Conservation (phyloP, 192 early-diverging fungal genomes). For the Ambispora gerdemannii region DNA sequence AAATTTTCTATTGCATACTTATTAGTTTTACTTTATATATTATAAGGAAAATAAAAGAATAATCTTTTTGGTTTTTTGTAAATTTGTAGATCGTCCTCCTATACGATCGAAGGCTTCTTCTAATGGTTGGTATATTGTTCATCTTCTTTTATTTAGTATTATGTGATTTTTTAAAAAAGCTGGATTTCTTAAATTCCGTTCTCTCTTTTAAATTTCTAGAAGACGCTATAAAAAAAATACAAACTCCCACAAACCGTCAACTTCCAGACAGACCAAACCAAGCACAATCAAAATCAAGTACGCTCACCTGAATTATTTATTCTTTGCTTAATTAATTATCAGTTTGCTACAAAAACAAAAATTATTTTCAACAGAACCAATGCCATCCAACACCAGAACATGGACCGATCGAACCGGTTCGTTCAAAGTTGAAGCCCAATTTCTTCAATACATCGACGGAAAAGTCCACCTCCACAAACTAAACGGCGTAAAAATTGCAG, state of each 20-base stretch:
- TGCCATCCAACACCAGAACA: conserved; percentile 67
- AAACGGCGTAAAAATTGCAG: conserved; percentile 92
- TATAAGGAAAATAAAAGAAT: no score
- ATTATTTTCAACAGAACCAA: conserved; percentile 37
- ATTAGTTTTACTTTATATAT: no score
- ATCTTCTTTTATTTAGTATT: no score
- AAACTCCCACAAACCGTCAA: conserved; percentile 27
- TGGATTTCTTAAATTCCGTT: not conserved
- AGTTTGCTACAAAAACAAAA: conserved; percentile 31
- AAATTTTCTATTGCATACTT: no score
- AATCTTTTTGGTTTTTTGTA: not conserved
- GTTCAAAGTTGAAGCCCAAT: conserved; percentile 92
- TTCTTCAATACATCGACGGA: conserved; percentile 70
- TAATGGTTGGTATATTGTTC: no score
- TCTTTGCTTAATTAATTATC: not conserved
- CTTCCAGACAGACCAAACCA: conserved; percentile 25
- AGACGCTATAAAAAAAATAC: conserved; percentile 25
- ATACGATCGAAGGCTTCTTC: not conserved
- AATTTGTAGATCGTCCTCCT: conserved; percentile 20
- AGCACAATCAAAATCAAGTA: conserved; percentile 28
- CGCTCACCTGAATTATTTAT: not conserved
- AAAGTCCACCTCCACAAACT: conserved; percentile 91
- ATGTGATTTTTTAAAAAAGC: no score
- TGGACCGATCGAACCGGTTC: conserved; percentile 93
- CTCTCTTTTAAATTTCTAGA: conserved; percentile 7